Base-by-base conservation (phyloP, 192 early-diverging fungal genomes). In the Gigaspora rosea region DNA sequence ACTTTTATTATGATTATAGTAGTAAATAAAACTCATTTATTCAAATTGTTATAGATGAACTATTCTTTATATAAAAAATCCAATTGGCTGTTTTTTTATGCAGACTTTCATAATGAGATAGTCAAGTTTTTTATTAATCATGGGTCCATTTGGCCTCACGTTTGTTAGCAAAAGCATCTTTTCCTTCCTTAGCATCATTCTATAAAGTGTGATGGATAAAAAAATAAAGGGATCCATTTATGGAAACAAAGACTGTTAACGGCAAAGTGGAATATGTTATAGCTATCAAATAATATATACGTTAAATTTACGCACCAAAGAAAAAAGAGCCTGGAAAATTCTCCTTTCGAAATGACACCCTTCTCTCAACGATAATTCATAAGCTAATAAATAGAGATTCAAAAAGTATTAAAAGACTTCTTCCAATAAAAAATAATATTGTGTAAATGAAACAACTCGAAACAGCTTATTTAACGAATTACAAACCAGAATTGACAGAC, bases 181-280 rank as follows among this genome's bases (percentile, higher is more conserved):
- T 99, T 71, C 97, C 97, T 85, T 99, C 97, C 85, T 94, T 95
- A 84, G 96, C 94, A 82, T 99, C 97, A 66, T 94, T 82, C 83
- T 90, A 78, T 49, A 71, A 47, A 65, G 36, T 79, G 49, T 18
- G 18, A 18, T 62, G 49, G 8, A 15, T 46, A 61, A 48, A 13
- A 15, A 22, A 54, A 35, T 51, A 4, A 56, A 8, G 1, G 13
- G 8, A n/a, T 18, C 2, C 18, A 46, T 47, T 8, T 18, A 20
- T 47, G 15, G 3, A 67, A 33, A 20, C 48, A 10, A 33, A 7
- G 35, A 16, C 1, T 11, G 15, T 58, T 22, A 11, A 67, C 71
- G 49, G 27, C 4, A 46, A 41, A 65, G 59, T 36, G 36, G 51
- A 68, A 75, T 52, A 52, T 1, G 9, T 51, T 51, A 13, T 11